Evolutionary conservation across 108 stramenopile genomes (phyloP).

Genomic region (Cyclotella sp.): DNA sequence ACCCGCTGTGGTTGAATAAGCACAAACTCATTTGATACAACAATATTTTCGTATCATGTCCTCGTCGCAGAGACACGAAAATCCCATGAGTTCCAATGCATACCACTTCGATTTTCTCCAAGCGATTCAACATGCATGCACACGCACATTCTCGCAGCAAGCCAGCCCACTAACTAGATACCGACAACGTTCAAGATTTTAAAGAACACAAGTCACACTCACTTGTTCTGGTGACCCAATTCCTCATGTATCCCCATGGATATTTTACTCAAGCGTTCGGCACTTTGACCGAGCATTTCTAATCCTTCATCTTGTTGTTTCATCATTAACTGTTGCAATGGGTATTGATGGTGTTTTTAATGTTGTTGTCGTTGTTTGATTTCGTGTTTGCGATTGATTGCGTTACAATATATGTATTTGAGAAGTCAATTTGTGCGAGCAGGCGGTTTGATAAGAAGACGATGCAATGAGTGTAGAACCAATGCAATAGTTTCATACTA

Average conservation of each 20-base stretch:
- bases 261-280: constrained; percentile 79
- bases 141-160: too few relatives aligned
- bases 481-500: too few relatives aligned
- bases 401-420: not conserved
- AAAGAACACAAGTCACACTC: constrained; percentile 7
- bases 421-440: too few relatives aligned
- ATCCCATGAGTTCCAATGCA: too few relatives aligned
- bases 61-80: too few relatives aligned
- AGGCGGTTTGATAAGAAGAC: too few relatives aligned
- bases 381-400: constrained; percentile 5
- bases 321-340: constrained; percentile 43
- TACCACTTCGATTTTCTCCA: too few relatives aligned
- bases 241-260: constrained; percentile 88
- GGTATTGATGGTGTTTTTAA: not conserved
- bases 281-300: constrained; percentile 77
- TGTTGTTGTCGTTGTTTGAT: not conserved
- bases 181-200: not conserved
- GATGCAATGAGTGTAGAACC: too few relatives aligned
- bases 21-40: too few relatives aligned
- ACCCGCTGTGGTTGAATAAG: too few relatives aligned
- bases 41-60: too few relatives aligned
- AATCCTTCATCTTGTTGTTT: constrained; percentile 84
- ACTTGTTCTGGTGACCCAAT: constrained; percentile 83
- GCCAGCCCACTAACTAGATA: not conserved
- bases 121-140: too few relatives aligned